Evolutionary conservation across 768 basidiomycete genomes (phyloP).

Genomic region (Lactifluus piperatus): DNA sequence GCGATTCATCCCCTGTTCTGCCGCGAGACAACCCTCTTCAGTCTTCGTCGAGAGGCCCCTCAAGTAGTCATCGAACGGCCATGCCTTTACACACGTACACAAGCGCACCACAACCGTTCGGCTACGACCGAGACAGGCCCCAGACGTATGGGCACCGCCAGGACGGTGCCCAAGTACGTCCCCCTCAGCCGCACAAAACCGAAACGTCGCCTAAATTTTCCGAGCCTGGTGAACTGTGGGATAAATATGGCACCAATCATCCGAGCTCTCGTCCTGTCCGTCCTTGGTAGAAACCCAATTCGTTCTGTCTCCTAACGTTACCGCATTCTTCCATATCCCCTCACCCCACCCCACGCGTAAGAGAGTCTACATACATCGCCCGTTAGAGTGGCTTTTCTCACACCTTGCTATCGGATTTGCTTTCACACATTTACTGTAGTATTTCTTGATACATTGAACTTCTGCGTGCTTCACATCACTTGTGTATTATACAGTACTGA

Average conservation of each 20-base stretch:
- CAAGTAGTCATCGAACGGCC: conserved; percentile 4
- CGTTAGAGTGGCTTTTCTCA: neutral
- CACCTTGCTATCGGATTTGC: neutral
- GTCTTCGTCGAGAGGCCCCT: neutral
- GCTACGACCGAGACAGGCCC: conserved; percentile 3
- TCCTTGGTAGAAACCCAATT: conserved; percentile 15
- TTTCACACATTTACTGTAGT: conserved; percentile 4
- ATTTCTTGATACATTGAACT: neutral
- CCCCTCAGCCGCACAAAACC: neutral
- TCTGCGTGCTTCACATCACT: neutral
- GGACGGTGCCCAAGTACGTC: neutral
- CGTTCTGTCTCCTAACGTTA: neutral
- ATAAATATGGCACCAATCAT: conserved; percentile 3
- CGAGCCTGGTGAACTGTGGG: conserved; percentile 2
- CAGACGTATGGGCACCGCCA: neutral
- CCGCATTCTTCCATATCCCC: neutral
- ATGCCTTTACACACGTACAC: conserved; percentile 2
- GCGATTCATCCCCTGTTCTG: conserved; percentile 19
- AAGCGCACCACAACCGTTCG: conserved; percentile 1
- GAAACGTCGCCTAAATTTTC: neutral
- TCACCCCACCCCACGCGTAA: too few species aligned
- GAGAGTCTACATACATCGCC: neutral
- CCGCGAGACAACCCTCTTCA: conserved; percentile 1
- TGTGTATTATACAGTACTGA: neutral
- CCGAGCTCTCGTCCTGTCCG: conserved; percentile 16